Base-by-base conservation (phyloP, 176 grass and related monocot genomes). In the Ananas comosus region DNA sequence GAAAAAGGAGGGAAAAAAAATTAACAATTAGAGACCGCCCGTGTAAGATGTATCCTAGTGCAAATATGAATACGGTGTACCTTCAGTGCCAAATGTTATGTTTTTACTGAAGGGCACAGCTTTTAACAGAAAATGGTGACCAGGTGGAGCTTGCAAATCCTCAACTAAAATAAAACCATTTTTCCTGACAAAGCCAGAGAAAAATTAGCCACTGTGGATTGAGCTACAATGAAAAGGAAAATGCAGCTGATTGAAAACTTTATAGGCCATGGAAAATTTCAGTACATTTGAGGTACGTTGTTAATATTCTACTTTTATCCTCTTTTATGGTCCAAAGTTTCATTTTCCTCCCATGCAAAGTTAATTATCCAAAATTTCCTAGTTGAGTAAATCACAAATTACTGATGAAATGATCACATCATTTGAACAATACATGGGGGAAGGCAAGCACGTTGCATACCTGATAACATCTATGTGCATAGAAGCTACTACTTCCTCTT, bases 71-170 rank as follows among this genome's bases (percentile, higher is more conserved):
- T 59, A 68, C 71, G 13, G 58, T 52, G 70, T 83, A 92, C 94
- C 94, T 92, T 90, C 81, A 83, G 80, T 79, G 63, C 94, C 94
- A 80, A 97, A 97, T 48, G 89, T 90, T 21, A 92, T 82, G 68
- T 88, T 97, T 83, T 88, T 97, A 78, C 94, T 97, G 80, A 97
- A 97, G 2, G 94, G 94, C 16, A 97, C 89, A 48, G 86, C 89
- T 92, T 92, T 90, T 67, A 97, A 51, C 74, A 92, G 79, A 84
- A 88, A 90, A 74, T 85, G 84, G 56, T 85, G 83, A 57, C 94
- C 86, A 80, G 89, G 94, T 19, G 69, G 73, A 53, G 86, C 84
- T 78, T 87, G 82, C 50, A 87, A 42, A 82, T 97, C 94, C 75
- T 90, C 89, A 70, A 80, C 80, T 84, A 97, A 82, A 68, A 85